Evolutionary conservation across 2,329 filamentous ascomycete genomes (phyloP).

Genomic region (Colletotrichum brevisporum): DNA sequence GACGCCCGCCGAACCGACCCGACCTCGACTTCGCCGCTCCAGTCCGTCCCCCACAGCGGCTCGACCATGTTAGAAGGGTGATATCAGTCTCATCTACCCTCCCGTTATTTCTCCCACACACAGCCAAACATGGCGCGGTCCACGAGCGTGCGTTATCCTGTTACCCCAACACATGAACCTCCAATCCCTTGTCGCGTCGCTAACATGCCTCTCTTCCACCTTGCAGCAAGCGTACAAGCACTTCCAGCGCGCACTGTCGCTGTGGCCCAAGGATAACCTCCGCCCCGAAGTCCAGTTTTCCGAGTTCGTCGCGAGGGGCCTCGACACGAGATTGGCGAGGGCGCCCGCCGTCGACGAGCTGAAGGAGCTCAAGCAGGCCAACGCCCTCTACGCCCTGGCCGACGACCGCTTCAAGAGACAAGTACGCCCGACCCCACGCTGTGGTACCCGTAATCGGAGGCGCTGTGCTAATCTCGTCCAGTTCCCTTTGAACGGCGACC

Average conservation of each 20-base stretch:
- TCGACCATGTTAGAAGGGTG: constrained; percentile 29
- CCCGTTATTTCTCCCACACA: neutral
- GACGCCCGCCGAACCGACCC: constrained; percentile 13
- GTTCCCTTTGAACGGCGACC: constrained; percentile 58
- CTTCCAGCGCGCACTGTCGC: constrained; percentile 65
- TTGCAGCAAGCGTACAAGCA: constrained; percentile 60
- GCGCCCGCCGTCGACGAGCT: constrained; percentile 54
- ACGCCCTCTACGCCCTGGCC: constrained; percentile 71
- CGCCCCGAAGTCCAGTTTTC: constrained; percentile 75
- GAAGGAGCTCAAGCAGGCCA: constrained; percentile 69
- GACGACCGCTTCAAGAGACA: constrained; percentile 71
- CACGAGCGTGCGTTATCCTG: constrained; percentile 42
- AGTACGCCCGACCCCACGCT: constrained; percentile 54
- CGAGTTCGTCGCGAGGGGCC: constrained; percentile 64
- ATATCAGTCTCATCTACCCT: neutral
- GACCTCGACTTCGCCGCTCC: constrained; percentile 49
- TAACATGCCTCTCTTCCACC: constrained; percentile 8
- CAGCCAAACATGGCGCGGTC: constrained; percentile 42
- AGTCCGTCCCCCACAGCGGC: constrained; percentile 43
- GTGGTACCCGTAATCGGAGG: neutral
- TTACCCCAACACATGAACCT: neutral
- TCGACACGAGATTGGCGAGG: constrained; percentile 52
- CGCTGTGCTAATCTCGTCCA: constrained; percentile 1
- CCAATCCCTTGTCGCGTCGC: constrained; percentile 2
- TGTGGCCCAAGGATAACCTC: constrained; percentile 75